Evolutionary conservation across 2,329 filamentous ascomycete species (phyloP).

Genomic region (Pyrenophora teres): DNA sequence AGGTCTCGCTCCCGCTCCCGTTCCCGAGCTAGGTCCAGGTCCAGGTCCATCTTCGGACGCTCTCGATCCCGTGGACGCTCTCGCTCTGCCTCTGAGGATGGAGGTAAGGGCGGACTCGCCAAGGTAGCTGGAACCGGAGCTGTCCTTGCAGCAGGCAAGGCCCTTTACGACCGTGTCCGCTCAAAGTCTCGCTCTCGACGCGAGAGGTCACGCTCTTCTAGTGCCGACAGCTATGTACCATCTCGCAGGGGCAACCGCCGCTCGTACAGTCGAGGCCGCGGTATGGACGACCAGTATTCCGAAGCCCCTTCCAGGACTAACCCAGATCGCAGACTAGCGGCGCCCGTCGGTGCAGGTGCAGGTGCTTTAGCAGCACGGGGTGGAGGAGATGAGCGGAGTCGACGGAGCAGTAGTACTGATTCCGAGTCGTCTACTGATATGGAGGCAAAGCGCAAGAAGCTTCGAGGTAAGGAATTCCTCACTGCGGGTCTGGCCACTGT

Average conservation of each 20-base stretch:
- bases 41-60: constrained; percentile 49
- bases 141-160: constrained; percentile 57
- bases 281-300: constrained; percentile 53
- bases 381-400: constrained; percentile 26
- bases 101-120: constrained; percentile 53
- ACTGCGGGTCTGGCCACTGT: constrained; percentile 69
- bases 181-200: constrained; percentile 57
- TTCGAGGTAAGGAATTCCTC: constrained; percentile 68
- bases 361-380: constrained; percentile 39
- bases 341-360: constrained; percentile 43
- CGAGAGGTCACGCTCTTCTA: constrained; percentile 46
- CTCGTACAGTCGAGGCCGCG: constrained; percentile 45
- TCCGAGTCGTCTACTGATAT: constrained; percentile 65
- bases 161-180: constrained; percentile 60
- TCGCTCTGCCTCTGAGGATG: constrained; percentile 52
- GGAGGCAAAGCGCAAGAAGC: constrained; percentile 65
- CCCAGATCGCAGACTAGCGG: constrained; percentile 46
- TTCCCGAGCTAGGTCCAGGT: constrained; percentile 62
- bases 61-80: constrained; percentile 53
- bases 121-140: constrained; percentile 56
- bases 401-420: constrained; percentile 32
- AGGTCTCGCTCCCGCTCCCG: constrained; percentile 60
- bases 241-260: constrained; percentile 54
- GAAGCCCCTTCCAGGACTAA: constrained; percentile 44
- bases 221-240: constrained; percentile 57